These are phyloP conservation scores for Neurospora sp. DNA, from an alignment of 495 filamentous ascomycete species.

Conservation along the genomic window DNA sequence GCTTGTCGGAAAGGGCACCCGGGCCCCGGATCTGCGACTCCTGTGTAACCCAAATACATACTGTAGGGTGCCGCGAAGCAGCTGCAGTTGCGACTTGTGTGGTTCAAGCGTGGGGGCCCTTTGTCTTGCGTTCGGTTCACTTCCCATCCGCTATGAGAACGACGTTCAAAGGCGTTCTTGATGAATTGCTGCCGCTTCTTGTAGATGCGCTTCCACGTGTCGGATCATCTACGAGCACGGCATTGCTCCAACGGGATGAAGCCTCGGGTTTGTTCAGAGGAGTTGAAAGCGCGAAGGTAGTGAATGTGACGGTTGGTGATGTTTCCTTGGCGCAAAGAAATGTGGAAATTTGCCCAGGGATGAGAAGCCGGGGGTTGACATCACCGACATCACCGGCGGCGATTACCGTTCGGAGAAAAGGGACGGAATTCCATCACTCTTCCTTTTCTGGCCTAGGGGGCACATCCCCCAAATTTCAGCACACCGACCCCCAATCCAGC, in stretches of 20 bases:
- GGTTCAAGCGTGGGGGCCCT: not conserved
- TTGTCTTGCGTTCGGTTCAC: not conserved
- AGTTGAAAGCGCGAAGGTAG: not conserved
- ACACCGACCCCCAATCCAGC: not conserved
- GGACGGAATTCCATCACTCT: not conserved
- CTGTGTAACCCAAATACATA: not conserved
- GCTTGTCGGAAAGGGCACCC: constrained; percentile 8
- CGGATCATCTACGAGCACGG: not conserved
- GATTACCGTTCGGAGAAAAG: constrained; percentile 5
- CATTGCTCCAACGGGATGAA: not conserved
- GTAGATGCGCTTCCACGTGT: not conserved
- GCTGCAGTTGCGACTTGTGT: not conserved
- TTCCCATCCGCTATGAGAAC: not conserved
- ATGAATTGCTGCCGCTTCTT: not conserved
- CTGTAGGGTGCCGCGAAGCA: not conserved
- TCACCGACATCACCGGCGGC: constrained; percentile 2
- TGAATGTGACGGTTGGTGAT: constrained; percentile 3
- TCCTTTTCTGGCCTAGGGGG: not conserved
- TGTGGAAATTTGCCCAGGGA: not conserved
- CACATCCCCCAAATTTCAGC: not conserved
- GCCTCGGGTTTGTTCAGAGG: not conserved
- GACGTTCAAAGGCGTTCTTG: not conserved
- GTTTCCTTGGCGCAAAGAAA: constrained; percentile 11
- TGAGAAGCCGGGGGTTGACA: not conserved
- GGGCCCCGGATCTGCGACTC: constrained; percentile 9